These are phyloP conservation scores for Teratosphaeriaceae sp. DNA, from an alignment of 2,329 filamentous ascomycete genomes.

Conservation along the genomic window DNA sequence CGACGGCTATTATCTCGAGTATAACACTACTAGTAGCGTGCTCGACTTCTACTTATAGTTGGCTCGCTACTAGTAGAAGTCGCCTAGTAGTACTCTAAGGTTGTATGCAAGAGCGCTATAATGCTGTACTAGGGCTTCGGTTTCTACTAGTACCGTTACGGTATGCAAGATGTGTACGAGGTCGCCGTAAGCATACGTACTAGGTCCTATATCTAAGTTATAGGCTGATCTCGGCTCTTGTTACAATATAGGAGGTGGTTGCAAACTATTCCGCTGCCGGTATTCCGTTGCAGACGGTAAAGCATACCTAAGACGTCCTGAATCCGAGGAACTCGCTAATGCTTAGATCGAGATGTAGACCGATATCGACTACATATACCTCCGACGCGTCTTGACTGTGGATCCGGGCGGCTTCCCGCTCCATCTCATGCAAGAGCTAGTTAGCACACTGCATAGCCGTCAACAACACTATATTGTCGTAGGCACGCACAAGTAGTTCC, in stretches of 20 bases:
- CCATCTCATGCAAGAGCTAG: conserved; percentile 56
- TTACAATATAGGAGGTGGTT: conserved; percentile 45
- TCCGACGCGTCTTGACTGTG: conserved; percentile 54
- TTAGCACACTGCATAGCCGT: conserved; percentile 45
- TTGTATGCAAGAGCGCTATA: conserved; percentile 43
- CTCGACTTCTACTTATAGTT: conserved; percentile 56
- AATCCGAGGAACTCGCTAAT: background rate
- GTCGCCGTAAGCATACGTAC: conserved; percentile 39
- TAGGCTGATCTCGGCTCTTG: background rate
- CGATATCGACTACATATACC: conserved; percentile 33
- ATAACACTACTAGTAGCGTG: conserved; percentile 70
- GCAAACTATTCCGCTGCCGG: conserved; percentile 56
- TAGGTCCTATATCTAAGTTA: background rate
- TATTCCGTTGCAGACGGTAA: conserved; percentile 63
- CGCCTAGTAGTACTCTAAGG: conserved; percentile 43
- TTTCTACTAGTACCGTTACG: conserved; percentile 46
- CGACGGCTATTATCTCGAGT: conserved; percentile 64
- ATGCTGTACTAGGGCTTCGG: conserved; percentile 47
- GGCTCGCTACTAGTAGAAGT: conserved; percentile 42
- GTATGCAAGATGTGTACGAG: conserved; percentile 54
- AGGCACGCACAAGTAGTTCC: background rate
- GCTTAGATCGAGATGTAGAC: conserved; percentile 5
- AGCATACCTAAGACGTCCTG: background rate
- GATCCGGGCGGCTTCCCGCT: conserved; percentile 60
- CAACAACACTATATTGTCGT: conserved; percentile 43